Base-by-base conservation (phyloP, 2,329 filamentous ascomycete species). In the Aquanectria penicillioides region DNA sequence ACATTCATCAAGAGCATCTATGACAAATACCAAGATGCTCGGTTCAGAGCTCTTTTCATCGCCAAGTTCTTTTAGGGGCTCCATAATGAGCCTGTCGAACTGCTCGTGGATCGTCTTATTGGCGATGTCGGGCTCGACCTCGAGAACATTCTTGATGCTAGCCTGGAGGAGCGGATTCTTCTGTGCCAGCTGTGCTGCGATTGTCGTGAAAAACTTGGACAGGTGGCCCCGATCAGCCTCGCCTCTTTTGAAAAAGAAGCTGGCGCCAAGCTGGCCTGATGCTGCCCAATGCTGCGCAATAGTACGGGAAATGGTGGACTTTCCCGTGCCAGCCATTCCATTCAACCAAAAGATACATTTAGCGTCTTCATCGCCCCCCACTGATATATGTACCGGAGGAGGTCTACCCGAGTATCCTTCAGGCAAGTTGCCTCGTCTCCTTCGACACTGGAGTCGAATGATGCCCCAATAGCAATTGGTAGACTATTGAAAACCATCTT, bases 51-150 rank as follows among this genome's bases (percentile, higher is more conserved):
- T n/a, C n/a, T n/a, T n/a, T 23, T 59, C 46, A 2, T n/a, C 9
- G 1, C 49, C 7, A 11, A 56, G 36, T 0, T 53, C 57, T 6
- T 33, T 38, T 1, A 80, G 57, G 1, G 78, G 78, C 7, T 74
- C 26, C 0, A 75, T 40, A 40, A 80, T 67, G 1, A 81, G 74
- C 48, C 73, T 73, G 3, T 77, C 66, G 57, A 79, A 81, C 57
- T 82, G 78, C 18, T 78, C 66, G n/a, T 43, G 56, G 5, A 75
- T 36, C 13, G 61, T n/a, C 41, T 75, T 73, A 4, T 44, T 54
- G 12, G 61, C 11, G 20, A 79, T 72, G 5, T 20, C 34, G n/a
- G 69, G 69, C 41, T 78, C 67, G 2, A 29, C 33, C 2, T 75
- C 64, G 15, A 80, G 66, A 9, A 70, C 70, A 7, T 66, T 33